These are phyloP conservation scores for Sporothrix variecibatus DNA, from an alignment of 2,329 filamentous ascomycete genomes.

Conservation along the genomic window DNA sequence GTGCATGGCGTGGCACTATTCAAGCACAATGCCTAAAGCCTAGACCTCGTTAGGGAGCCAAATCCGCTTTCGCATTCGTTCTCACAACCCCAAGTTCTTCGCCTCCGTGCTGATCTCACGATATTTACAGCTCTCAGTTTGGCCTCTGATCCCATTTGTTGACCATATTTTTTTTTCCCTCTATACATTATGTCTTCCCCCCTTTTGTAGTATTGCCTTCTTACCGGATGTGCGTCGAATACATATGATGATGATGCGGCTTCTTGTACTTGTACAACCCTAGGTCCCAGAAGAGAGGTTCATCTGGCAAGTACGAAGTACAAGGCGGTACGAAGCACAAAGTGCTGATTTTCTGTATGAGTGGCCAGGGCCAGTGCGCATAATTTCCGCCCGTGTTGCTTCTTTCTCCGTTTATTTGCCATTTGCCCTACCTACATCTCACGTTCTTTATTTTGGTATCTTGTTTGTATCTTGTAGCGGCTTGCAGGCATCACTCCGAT, in stretches of 20 bases:
- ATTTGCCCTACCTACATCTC: neutral
- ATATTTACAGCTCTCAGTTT: neutral
- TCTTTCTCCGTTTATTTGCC: neutral
- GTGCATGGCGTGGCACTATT: neutral
- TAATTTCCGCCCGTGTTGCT: neutral
- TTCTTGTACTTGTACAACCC: neutral
- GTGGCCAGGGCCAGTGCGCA: neutral
- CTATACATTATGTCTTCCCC: neutral
- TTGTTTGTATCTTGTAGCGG: neutral
- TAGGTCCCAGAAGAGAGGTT: neutral
- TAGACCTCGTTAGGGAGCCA: neutral
- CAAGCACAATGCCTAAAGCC: neutral
- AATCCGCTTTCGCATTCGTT: neutral
- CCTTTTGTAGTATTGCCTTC: neutral
- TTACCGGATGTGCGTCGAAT: neutral
- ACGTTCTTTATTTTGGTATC: neutral
- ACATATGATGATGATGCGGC: neutral
- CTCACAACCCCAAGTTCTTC: neutral
- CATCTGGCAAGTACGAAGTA: neutral
- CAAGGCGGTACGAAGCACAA: neutral
- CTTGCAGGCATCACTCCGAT: neutral
- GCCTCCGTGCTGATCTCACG: neutral
- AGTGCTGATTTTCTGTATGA: neutral
- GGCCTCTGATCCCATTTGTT: neutral
- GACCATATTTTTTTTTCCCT: neutral